phyloP scores from a whole-genome alignment of 83 land plant species.

The Picea engelmannii region DNA sequence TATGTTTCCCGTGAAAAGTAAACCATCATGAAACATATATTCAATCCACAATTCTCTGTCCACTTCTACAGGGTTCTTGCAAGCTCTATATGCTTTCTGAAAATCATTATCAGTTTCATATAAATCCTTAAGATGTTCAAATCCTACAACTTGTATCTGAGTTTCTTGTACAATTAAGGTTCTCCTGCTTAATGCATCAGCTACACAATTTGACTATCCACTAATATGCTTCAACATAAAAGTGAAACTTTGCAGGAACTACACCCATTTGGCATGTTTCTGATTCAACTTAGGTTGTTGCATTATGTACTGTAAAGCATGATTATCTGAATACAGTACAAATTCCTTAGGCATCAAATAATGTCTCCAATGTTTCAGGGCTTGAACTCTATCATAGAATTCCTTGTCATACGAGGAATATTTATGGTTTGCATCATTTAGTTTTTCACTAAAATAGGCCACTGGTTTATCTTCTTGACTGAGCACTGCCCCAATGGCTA shows the following conservation, averaged over 20 bases:
- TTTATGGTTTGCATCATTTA: not conserved
- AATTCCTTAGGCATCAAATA: slow-evolving; percentile 16
- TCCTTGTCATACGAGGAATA: slow-evolving; percentile 17
- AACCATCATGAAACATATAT: not conserved
- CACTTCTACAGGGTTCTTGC: too few species aligned
- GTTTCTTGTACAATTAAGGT: not conserved
- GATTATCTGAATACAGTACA: slow-evolving; percentile 1
- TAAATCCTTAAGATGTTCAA: not conserved
- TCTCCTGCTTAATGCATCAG: slow-evolving; percentile 1
- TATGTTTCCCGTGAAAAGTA: not conserved
- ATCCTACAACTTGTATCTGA: not conserved
- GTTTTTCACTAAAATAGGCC: slow-evolving; percentile 4
- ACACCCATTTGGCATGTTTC: not conserved
- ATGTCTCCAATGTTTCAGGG: slow-evolving; percentile 17
- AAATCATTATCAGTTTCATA: too few species aligned
- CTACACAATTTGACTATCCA: not conserved
- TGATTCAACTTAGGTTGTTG: not conserved
- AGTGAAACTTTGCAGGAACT: not conserved
- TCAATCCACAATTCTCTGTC: not conserved
- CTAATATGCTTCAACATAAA: slow-evolving; percentile 14
- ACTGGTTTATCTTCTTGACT: slow-evolving; percentile 3
- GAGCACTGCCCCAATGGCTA: slow-evolving; percentile 19
- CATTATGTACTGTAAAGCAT: not conserved
- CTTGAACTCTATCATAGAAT: not conserved
- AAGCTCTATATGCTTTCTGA: too few species aligned